Evolutionary conservation across 495 filamentous ascomycete genomes (phyloP), one percentile per base, ranked within the genome.

Genomic region (Lophiostoma macrostomum): DNA sequence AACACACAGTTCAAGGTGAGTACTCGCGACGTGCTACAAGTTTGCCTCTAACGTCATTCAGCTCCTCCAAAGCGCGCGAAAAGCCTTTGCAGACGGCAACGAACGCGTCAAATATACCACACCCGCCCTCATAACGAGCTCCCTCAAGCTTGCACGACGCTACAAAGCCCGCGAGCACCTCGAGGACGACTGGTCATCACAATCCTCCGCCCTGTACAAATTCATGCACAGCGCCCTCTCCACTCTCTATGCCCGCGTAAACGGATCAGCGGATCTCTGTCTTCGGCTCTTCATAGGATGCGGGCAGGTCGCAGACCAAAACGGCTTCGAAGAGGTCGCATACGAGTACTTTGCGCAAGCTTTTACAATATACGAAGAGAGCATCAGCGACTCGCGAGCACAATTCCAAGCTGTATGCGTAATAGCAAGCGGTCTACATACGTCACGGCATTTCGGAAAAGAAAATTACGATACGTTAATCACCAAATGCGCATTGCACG

Each of bases 271-370:
- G 1, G 94, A 97, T 66, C 78, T 97, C 7, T 80, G 84, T 11
- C 80, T 98, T 14, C 88, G 93, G 3, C 74, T 96, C 7, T 97
- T 96, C 67, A 81, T 91, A 43, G 82, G 86, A 53, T 95, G 89
- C 64, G 93, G 93, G 13, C 91, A 96, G 70, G 84, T 91, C 24
- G 90, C 94, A 19, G 91, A 96, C 62, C 87, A 93, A 68, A 91
- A 84, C 4, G 88, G 86, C 12, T 91, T 91, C 58, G 93, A 97
- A 69, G 93, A 97, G 71, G 86, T 96, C 22, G 86, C 88, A 14
- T 98, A 98, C 69, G 93, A 98, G 69, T 97, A 94, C 75, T 98
- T 96, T 63, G 93, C 91, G 2, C 94, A 98, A 66, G 93, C 93
- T 0, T 98, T 98, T 56, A 97, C 93, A 0, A 89, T 97, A 25